Evolutionary conservation across 1,139 yeast genomes (phyloP).

Genomic region (Meyerozyma carpophila): DNA sequence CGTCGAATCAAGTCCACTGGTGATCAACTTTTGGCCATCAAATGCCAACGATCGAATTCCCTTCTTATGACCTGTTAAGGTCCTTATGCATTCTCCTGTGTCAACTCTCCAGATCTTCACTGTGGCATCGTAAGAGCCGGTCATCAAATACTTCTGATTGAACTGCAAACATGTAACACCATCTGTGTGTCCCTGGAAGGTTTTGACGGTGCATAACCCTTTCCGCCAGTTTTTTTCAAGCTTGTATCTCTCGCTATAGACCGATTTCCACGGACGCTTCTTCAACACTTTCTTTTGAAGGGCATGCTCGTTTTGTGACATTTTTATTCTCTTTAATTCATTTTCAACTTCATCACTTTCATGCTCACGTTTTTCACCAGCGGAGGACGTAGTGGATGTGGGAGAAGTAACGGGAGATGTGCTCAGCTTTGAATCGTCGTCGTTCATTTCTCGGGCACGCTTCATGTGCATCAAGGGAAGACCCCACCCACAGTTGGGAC

Average conservation of each 20-base stretch:
- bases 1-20: conserved; percentile 88
- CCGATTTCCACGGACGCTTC: conserved; percentile 89
- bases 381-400: neutral
- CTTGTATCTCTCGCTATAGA: conserved; percentile 82
- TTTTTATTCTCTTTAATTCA: conserved; percentile 9
- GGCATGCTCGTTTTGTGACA: conserved; percentile 5
- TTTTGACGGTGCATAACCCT: conserved; percentile 60
- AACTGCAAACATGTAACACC: conserved; percentile 86
- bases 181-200: conserved; percentile 79
- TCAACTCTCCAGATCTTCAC: conserved; percentile 86
- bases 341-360: conserved; percentile 17
- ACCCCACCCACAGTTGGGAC: conserved; percentile 99
- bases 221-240: conserved; percentile 94
- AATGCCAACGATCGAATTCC: conserved; percentile 82
- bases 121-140: conserved; percentile 88
- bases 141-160: conserved; percentile 71
- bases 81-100: conserved; percentile 70
- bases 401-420: conserved; percentile 3
- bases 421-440: conserved; percentile 21
- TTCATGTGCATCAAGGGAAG: conserved; percentile 85
- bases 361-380: conserved; percentile 18
- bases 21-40: conserved; percentile 82
- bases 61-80: conserved; percentile 76
- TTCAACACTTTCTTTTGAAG: conserved; percentile 11
- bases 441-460: conserved; percentile 51